Evolutionary conservation across 78 protist species (phyloP), one percentile per base, ranked within the genome.

Genomic region (Creolimax fragrantissima): DNA sequence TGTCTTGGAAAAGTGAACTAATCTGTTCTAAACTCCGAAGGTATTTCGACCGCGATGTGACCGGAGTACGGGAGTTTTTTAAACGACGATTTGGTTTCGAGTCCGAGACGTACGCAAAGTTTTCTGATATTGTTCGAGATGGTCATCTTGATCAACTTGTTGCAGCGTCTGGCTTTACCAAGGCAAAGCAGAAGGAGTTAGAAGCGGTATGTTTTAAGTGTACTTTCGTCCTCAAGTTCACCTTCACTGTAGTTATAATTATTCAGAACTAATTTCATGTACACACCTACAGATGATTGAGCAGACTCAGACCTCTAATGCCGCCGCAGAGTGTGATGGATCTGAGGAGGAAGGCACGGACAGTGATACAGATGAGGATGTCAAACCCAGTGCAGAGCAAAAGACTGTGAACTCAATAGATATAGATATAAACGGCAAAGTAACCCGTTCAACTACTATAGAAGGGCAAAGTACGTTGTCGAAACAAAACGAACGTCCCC

Each of bases 31-130:
- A 4, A 17, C 3, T 3, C 42, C 17, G 47, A 41, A 86, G 41
- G 47, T 92, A 90, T 45, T 98, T 98, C 74, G 96, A 97, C 85
- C 96, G 99, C 5, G 99, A 98, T 84, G 98, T 96, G 6, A 36
- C 91, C 36, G 94, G 99, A 89, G 37, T 98, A 37, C 91, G 92
- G n/a, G 47, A 67, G 4, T 97, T 93, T 94, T 98, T 98, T 92
- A 11, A 42, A 17, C 93, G 95, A n/a, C 43, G 93, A 41, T 96
- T 90, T 47, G 89, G 85, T 44, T 94, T 92, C 43, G 95, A 86
- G 42, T 41, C 43, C 24, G 42, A 6, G 4, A 2, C 2, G 41
- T 44, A 3, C 3, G 83, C 84, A 3, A 83, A 2, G 4, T 3
- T 44, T 2, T 3, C n/a, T 2, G 90, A 92, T 42, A 41, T 45